Evolutionary conservation across 2,329 filamentous ascomycete species (phyloP).

Genomic region (Delphinella strobiligena): DNA sequence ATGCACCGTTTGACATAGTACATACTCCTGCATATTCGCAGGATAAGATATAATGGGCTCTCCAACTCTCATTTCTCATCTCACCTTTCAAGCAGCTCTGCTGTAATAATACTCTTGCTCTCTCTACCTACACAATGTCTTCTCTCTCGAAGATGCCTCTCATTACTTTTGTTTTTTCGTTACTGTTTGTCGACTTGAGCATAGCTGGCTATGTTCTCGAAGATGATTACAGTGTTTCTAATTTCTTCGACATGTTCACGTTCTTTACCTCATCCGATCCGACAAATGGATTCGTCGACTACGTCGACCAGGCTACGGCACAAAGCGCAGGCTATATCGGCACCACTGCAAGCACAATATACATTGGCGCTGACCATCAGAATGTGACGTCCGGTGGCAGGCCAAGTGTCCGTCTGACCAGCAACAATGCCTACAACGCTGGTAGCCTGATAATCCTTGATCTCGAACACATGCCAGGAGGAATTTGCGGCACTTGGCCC

Average conservation of each 20-base stretch:
- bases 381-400: slow-evolving; percentile 45
- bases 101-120: slow-evolving; percentile 6
- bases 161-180: slow-evolving; percentile 18
- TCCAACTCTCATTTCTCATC: background rate
- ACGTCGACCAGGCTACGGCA: slow-evolving; percentile 23
- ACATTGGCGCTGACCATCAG: slow-evolving; percentile 23
- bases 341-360: slow-evolving; percentile 13
- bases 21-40: background rate
- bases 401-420: slow-evolving; percentile 57
- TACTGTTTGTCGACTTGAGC: slow-evolving; percentile 27
- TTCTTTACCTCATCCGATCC: slow-evolving; percentile 25
- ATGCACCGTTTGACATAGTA: background rate
- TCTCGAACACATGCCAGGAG: slow-evolving; percentile 60
- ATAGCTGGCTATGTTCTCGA: slow-evolving; percentile 14
- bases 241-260: slow-evolving; percentile 15
- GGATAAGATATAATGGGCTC: slow-evolving; percentile 4
- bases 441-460: slow-evolving; percentile 58
- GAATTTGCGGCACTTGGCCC: slow-evolving; percentile 61
- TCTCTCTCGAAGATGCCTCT: slow-evolving; percentile 9
- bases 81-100: slow-evolving; percentile 6
- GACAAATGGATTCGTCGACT: slow-evolving; percentile 17
- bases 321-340: slow-evolving; percentile 14
- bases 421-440: slow-evolving; percentile 49
- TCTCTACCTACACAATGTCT: slow-evolving; percentile 8
- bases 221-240: slow-evolving; percentile 12